Evolutionary conservation across 257 asterid genomes (phyloP), one percentile per base, ranked within the genome.

Genomic region (Agastache rugosa): DNA sequence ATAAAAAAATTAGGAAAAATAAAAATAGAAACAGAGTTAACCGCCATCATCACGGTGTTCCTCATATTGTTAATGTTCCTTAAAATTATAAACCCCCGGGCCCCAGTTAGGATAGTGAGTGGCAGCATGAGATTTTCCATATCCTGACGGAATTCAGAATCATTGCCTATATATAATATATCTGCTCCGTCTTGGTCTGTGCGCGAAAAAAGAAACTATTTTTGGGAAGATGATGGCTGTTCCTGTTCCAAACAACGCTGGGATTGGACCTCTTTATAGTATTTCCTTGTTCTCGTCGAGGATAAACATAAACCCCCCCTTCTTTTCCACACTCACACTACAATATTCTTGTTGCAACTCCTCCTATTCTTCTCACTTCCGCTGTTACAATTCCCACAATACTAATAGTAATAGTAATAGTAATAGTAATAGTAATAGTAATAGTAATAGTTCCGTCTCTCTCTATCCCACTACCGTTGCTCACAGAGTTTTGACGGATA

Each of bases 401-500:
- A 70, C 7, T 1, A 4, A 5, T 11, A 66, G 35, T 44, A n/a
- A n/a, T n/a, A n/a, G n/a, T n/a, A n/a, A n/a, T n/a, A n/a, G n/a
- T n/a, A n/a, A n/a, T n/a, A n/a, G n/a, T n/a, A n/a, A n/a, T n/a
- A n/a, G n/a, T n/a, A n/a, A n/a, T n/a, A n/a, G n/a, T n/a, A n/a
- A n/a, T 11, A 70, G 37, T 1, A 4, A 5, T 11, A 66, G 35
- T 44, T 73, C 78, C 62, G 54, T 55, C 50, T 19, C 59, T 47
- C 9, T 9, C 7, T 54, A 60, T 44, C 62, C 76, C 68, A 75
- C 17, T 42, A 69, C 39, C 53, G 76, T 80, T 63, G 86, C 89
- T 20, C 82, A 80, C 81, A 68, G 67, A 77, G 87, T 89, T 0
- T 69, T 92, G 73, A 39, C 55, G 66, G 93, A 85, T 50, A 87